phyloP scores from a whole-genome alignment of 179 eudicot genomes.

The Beta corolliflora region DNA sequence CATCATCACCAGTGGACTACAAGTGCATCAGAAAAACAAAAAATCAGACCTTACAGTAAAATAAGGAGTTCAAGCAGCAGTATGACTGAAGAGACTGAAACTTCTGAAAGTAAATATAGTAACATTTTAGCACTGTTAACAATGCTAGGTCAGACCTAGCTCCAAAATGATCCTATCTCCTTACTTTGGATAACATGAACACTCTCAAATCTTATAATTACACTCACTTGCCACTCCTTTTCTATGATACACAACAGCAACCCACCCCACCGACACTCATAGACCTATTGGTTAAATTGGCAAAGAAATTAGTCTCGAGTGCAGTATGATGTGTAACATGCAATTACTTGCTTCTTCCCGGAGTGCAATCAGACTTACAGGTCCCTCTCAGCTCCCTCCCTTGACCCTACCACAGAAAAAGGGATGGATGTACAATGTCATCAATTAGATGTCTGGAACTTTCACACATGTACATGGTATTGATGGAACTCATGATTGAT shows the following conservation, averaged over 20 bases:
- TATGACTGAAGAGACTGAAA: neutral
- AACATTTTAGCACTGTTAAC: no score
- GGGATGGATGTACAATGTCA: neutral
- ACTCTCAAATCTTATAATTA: neutral
- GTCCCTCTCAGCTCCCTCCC: neutral
- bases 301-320: neutral
- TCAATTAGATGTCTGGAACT: neutral
- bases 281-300: neutral
- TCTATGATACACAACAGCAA: neutral
- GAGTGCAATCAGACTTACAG: neutral
- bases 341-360: neutral
- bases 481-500: neutral
- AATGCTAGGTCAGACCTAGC: neutral
- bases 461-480: neutral
- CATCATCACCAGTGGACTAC: constrained; percentile 70
- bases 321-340: neutral
- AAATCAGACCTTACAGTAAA: constrained; percentile 20
- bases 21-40: constrained; percentile 29
- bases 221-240: neutral
- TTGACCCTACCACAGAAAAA: neutral
- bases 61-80: neutral
- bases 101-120: neutral
- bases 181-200: neutral
- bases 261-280: neutral
- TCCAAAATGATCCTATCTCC: neutral